Evolutionary conservation across 2,329 filamentous ascomycete species (phyloP).

Genomic region (Pyrenochaeta sp.): DNA sequence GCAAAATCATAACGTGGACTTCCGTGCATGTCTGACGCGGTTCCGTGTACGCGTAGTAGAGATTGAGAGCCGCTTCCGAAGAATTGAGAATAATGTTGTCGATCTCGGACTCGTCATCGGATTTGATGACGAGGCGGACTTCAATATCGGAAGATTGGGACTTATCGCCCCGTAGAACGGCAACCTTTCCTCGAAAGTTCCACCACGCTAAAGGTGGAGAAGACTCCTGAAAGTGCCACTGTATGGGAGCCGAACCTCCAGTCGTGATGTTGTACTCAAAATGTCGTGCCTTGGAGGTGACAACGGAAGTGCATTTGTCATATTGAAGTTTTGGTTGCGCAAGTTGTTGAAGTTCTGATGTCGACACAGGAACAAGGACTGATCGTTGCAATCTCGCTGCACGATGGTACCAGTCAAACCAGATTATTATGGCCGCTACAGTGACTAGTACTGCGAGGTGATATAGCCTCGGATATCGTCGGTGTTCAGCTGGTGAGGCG

Average conservation of each 20-base stretch:
- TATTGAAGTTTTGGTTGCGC: too few relatives aligned
- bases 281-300: slow-evolving; percentile 1
- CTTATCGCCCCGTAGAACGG: slow-evolving; percentile 8
- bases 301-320: slow-evolving; percentile 6
- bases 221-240: slow-evolving; percentile 11
- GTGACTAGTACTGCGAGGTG: too few relatives aligned
- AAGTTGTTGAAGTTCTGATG: too few relatives aligned
- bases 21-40: slow-evolving; percentile 6
- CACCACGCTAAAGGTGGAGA: slow-evolving; percentile 2
- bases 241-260: slow-evolving; percentile 3
- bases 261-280: slow-evolving; percentile 12
- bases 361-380: too few relatives aligned
- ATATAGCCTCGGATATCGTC: too few relatives aligned
- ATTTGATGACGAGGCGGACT: slow-evolving; percentile 7
- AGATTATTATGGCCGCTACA: too few relatives aligned
- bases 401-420: too few relatives aligned
- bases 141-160: slow-evolving; percentile 15
- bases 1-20: slow-evolving; percentile 11
- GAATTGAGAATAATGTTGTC: slow-evolving; percentile 6
- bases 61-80: slow-evolving; percentile 4
- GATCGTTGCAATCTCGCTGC: too few relatives aligned
- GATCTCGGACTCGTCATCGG: slow-evolving; percentile 5
- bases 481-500: too few relatives aligned
- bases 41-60: slow-evolving; percentile 1
- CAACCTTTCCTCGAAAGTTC: slow-evolving; percentile 10